Conservation (phyloP, 2,329 filamentous ascomycete genomes). For the Ophiobolus disseminans region DNA sequence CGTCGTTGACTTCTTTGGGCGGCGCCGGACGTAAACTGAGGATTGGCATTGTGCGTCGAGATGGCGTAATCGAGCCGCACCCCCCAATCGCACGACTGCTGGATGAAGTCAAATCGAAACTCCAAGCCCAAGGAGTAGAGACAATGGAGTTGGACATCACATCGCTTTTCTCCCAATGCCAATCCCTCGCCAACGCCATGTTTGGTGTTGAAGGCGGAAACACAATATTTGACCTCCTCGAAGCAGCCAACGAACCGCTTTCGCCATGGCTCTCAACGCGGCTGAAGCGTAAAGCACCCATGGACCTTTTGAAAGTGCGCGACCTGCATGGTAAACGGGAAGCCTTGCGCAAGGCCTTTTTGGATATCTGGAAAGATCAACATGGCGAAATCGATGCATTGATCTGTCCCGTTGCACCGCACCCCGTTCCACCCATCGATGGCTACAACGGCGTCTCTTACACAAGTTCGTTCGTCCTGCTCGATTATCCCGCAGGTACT, state of each 20-base stretch:
- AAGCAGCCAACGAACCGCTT: constrained; percentile 62
- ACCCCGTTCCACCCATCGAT: constrained; percentile 68
- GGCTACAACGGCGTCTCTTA: constrained; percentile 69
- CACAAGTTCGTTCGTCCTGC: constrained; percentile 65
- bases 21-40: constrained; percentile 39
- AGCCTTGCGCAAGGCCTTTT: constrained; percentile 62
- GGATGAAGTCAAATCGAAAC: constrained; percentile 51
- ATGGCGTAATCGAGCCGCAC: constrained; percentile 60
- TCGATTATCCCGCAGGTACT: constrained; percentile 67
- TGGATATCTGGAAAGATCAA: constrained; percentile 62
- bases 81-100: constrained; percentile 58
- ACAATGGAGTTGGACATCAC: constrained; percentile 66
- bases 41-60: constrained; percentile 59
- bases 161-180: constrained; percentile 60
- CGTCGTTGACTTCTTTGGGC: constrained; percentile 21
- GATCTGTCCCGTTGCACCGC: constrained; percentile 68
- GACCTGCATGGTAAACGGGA: constrained; percentile 61
- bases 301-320: constrained; percentile 57
- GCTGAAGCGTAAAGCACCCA: constrained; percentile 57
- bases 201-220: constrained; percentile 66
- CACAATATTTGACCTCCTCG: constrained; percentile 64
- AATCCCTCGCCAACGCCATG: constrained; percentile 64
- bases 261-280: constrained; percentile 66
- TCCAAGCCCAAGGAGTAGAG: constrained; percentile 55
- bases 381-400: constrained; percentile 64